phyloP scores from a whole-genome alignment of 2,329 filamentous ascomycete species.

The Penicillium sp. region DNA sequence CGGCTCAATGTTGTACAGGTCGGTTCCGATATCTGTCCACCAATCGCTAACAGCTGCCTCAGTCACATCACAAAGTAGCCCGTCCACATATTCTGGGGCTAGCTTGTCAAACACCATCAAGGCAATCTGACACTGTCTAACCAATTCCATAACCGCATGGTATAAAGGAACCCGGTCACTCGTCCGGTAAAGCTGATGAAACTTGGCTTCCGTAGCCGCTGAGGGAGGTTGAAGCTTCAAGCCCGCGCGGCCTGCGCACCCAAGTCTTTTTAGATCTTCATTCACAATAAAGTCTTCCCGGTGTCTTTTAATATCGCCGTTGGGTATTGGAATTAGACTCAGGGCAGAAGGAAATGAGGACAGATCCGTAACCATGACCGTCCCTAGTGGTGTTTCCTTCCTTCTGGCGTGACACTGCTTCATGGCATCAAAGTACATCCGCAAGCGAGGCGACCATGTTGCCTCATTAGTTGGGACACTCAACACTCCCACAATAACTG shows the following conservation, averaged over 20 bases:
- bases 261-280: constrained; percentile 86
- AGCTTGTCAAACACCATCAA: constrained; percentile 84
- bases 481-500: constrained; percentile 74
- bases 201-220: constrained; percentile 82
- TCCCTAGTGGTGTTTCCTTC: constrained; percentile 77
- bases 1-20: constrained; percentile 89
- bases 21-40: constrained; percentile 92
- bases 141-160: constrained; percentile 77
- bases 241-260: constrained; percentile 85
- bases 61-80: constrained; percentile 87
- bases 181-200: constrained; percentile 83
- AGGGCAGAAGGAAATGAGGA: constrained; percentile 88
- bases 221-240: constrained; percentile 76
- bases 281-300: constrained; percentile 87
- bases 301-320: constrained; percentile 78
- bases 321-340: constrained; percentile 86
- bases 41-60: constrained; percentile 88
- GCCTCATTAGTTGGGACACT: constrained; percentile 77
- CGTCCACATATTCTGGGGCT: constrained; percentile 85
- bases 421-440: constrained; percentile 81
- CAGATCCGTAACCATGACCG: constrained; percentile 90
- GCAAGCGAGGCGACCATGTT: constrained; percentile 74
- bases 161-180: constrained; percentile 78
- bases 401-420: constrained; percentile 80
- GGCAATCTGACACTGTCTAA: constrained; percentile 87